A percentile compares a stretch with the other conserved stretches of the same genome.
Conservation (phyloP, 805 yeast species). For the Candida andamanensis region DNA sequence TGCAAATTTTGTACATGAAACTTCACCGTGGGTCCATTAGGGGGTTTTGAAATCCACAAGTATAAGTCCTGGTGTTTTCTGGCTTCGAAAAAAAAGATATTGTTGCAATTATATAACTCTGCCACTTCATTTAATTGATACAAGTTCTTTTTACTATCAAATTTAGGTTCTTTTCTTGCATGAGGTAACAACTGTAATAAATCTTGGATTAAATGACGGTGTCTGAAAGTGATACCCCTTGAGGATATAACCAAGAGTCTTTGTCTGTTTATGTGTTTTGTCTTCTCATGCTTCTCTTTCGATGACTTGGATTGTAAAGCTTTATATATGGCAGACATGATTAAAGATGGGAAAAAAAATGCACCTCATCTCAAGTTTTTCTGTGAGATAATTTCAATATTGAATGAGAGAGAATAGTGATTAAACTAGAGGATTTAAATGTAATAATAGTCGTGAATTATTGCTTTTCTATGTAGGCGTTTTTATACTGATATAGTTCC, state of each 20-base stretch:
- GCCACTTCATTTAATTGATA: slow-evolving; percentile 92
- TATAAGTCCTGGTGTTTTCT: slow-evolving; percentile 95
- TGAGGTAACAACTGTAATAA: slow-evolving; percentile 80
- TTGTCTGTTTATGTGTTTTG: slow-evolving; percentile 75
- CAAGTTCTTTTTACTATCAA: slow-evolving; percentile 87
- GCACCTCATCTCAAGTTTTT: slow-evolving; percentile 10
- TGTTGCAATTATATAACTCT: slow-evolving; percentile 94
- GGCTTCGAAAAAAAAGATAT: slow-evolving; percentile 88
- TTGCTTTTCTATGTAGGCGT: too few species aligned
- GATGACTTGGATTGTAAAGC: slow-evolving; percentile 43
- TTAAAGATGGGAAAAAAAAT: slow-evolving; percentile 3
- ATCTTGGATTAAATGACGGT: slow-evolving; percentile 88
- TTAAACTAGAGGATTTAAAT: too few species aligned
- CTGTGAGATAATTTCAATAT: too few species aligned
- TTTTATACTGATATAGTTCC: too few species aligned
- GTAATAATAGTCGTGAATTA: too few species aligned
- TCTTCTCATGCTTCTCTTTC: slow-evolving; percentile 39
- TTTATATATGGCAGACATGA: slow-evolving; percentile 43
- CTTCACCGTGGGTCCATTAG: slow-evolving; percentile 95
- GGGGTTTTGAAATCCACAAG: slow-evolving; percentile 92
- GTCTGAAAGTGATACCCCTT: slow-evolving; percentile 92
- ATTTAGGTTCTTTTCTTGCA: slow-evolving; percentile 91
- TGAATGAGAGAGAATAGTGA: too few species aligned
- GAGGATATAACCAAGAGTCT: slow-evolving; percentile 85
- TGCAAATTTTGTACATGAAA: slow-evolving; percentile 93